A percentile compares a stretch with the other conserved stretches of the same genome.
Evolutionary conservation across 306 rosid genomes (phyloP).

Genomic region (Begonia fuchsioides): DNA sequence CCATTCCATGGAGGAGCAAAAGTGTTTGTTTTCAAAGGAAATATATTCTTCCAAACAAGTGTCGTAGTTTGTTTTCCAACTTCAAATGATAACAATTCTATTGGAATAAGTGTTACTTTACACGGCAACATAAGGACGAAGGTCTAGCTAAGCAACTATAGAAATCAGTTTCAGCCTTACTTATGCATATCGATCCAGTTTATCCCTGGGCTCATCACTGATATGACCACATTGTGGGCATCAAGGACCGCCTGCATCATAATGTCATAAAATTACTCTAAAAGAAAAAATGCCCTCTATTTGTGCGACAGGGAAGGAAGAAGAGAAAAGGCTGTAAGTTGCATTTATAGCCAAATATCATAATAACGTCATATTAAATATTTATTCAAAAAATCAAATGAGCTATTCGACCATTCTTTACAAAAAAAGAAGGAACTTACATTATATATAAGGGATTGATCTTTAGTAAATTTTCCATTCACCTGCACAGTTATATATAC

Average conservation of each 20-base stretch:
- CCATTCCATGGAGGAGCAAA: too few species aligned
- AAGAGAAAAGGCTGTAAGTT: not conserved
- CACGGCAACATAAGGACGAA: too few species aligned
- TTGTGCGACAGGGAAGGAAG: too few species aligned
- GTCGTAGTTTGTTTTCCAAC: too few species aligned
- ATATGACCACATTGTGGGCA: slow-evolving; percentile 75
- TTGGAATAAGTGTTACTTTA: too few species aligned
- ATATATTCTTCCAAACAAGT: not conserved
- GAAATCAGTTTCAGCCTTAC: slow-evolving; percentile 23
- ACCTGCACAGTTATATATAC: slow-evolving; percentile 30
- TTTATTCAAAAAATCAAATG: too few species aligned
- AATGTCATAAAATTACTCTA: not conserved
- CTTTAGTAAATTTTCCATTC: slow-evolving; percentile 70
- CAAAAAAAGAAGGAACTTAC: slow-evolving; percentile 28
- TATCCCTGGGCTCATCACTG: slow-evolving; percentile 66
- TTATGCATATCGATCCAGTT: slow-evolving; percentile 78
- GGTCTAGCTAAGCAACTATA: too few species aligned
- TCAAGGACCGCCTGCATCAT: slow-evolving; percentile 76
- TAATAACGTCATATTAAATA: too few species aligned
- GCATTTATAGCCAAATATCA: not conserved
- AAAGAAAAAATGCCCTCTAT: too few species aligned
- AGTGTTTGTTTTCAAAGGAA: not conserved
- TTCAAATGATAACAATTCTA: too few species aligned
- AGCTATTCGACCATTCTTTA: too few species aligned
- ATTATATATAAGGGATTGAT: slow-evolving; percentile 58